Evolutionary conservation across 2,329 filamentous ascomycete species (phyloP).

Genomic region (Fusarium caatingaense): DNA sequence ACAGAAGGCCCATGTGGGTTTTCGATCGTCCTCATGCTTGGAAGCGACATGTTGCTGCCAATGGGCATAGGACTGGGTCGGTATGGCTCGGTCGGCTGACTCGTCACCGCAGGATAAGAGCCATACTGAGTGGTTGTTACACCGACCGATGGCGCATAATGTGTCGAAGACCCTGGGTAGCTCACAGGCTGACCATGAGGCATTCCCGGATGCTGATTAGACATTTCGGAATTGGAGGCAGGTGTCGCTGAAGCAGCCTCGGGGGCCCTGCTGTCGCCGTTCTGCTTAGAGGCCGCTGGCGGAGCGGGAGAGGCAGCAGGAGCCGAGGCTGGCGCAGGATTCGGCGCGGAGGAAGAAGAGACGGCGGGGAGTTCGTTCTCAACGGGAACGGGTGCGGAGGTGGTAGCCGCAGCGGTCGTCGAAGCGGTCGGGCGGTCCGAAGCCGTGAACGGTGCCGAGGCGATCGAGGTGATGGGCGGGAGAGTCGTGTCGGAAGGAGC

Average conservation of each 20-base stretch:
- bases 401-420: slow-evolving; percentile 30
- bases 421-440: slow-evolving; percentile 33
- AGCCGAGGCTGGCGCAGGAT: slow-evolving; percentile 30
- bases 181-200: slow-evolving; percentile 47
- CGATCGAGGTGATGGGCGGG: slow-evolving; percentile 32
- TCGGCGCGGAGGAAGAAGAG: slow-evolving; percentile 27
- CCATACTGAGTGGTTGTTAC: slow-evolving; percentile 47
- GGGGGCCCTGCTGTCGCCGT: slow-evolving; percentile 49
- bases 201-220: slow-evolving; percentile 49
- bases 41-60: slow-evolving; percentile 51
- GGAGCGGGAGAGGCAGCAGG: slow-evolving; percentile 33
- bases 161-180: slow-evolving; percentile 45
- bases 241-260: slow-evolving; percentile 43
- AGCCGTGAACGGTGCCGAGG: slow-evolving; percentile 30
- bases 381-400: slow-evolving; percentile 30
- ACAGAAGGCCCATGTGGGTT: slow-evolving; percentile 42
- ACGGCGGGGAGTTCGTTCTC: slow-evolving; percentile 32
- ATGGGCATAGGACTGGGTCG: slow-evolving; percentile 46
- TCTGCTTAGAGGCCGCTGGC: slow-evolving; percentile 44
- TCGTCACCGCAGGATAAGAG: slow-evolving; percentile 47
- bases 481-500: slow-evolving; percentile 37
- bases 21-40: slow-evolving; percentile 57
- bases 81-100: slow-evolving; percentile 47
- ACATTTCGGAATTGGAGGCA: slow-evolving; percentile 48
- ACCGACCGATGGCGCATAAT: slow-evolving; percentile 41